Base-by-base conservation (phyloP, 169 alveolate genomes). In the Plasmodium gonderi region DNA sequence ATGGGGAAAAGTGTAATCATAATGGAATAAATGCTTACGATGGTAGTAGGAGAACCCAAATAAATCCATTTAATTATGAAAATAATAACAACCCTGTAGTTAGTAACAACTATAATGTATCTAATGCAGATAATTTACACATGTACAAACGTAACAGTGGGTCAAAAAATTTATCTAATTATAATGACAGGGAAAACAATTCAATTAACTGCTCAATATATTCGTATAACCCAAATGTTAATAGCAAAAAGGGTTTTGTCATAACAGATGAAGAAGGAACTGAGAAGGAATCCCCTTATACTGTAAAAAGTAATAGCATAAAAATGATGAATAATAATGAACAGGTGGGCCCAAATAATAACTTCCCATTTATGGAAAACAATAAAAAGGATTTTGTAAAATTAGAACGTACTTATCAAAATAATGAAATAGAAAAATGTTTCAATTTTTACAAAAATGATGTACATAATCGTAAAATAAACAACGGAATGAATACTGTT, bases 131-230 rank as follows among this genome's bases (percentile, higher is more conserved):
- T 60, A 60, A 23, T 60, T n/a, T 3, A 14, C 9, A 60, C 72
- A 60, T 60, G 40, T 20, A 60, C 26, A 29, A 36, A n/a, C 29
- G 64, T 69, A 72, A 60, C 42, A 11, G 49, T 29, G 64, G 38
- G 23, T 11, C 33, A 14, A 17, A 14, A 29, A 65, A 40, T 80
- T 65, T 31, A 80, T n/a, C 72, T 23, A 47, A 45, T 80, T 38
- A 20, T 20, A 69, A 69, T 83, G 60, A 51, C 23, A 45, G 23
- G 33, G 77, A 40, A 31, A 60, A 38, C 54, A 38, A 45, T 49
- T 20, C 49, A 36, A 42, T 45, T 17, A 83, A 69, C 45, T 68
- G 76, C 44, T 83, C 92, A 14, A 42, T 83, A 20, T 83, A 83
- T 72, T 69, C 92, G 3, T 83, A 83, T 76, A 69, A 80, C 40